phyloP scores from a whole-genome alignment of 192 early-diverging fungal species.

The Dissophora ornata region DNA sequence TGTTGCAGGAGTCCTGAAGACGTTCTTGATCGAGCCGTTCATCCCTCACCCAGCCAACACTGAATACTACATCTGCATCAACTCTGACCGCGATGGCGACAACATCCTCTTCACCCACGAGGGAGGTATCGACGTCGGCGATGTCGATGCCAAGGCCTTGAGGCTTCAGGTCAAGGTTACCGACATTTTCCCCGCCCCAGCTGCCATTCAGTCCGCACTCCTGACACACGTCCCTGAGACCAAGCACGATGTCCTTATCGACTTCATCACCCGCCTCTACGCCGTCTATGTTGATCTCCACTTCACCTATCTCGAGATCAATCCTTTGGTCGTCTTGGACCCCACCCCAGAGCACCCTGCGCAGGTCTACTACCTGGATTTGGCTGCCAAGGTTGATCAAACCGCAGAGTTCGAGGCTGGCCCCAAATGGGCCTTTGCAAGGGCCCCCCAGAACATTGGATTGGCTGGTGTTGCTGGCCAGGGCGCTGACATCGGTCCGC shows the following conservation, averaged over 20 bases:
- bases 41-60: conserved; percentile 90
- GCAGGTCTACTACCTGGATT: conserved; percentile 92
- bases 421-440: conserved; percentile 95
- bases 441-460: conserved; percentile 68
- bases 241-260: conserved; percentile 82
- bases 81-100: conserved; percentile 95
- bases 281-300: conserved; percentile 96
- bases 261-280: conserved; percentile 94
- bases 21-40: conserved; percentile 96
- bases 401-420: conserved; percentile 97
- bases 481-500: conserved; percentile 77
- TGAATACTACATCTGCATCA: conserved; percentile 98
- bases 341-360: conserved; percentile 62
- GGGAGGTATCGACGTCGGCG: conserved; percentile 98
- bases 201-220: conserved; percentile 73
- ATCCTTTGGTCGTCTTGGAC: conserved; percentile 95
- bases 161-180: conserved; percentile 87
- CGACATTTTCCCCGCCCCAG: conserved; percentile 75
- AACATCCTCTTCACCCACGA: conserved; percentile 97
- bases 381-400: conserved; percentile 99
- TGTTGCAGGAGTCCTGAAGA: conserved; percentile 89
- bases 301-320: conserved; percentile 99
- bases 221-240: conserved; percentile 74
- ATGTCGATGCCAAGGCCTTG: conserved; percentile 97
- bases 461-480: conserved; percentile 37